phyloP scores from a whole-genome alignment of 2,329 filamentous ascomycete species.

The Fusarium foetens region DNA sequence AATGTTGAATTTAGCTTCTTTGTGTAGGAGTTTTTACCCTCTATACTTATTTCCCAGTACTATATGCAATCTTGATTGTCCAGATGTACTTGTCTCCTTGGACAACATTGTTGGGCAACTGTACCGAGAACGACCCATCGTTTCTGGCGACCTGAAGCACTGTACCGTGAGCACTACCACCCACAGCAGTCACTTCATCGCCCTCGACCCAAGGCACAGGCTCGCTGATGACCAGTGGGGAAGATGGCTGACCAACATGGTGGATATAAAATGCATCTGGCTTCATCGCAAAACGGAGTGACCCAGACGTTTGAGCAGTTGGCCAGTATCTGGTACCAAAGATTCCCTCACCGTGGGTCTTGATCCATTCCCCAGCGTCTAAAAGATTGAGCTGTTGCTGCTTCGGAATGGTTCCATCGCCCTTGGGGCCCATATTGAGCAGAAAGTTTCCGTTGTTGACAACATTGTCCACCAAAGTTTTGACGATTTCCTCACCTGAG shows the following conservation, averaged over 20 bases:
- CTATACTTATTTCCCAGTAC: background rate
- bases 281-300: background rate
- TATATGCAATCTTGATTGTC: background rate
- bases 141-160: rapidly evolving
- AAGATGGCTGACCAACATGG: background rate
- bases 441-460: background rate
- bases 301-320: background rate
- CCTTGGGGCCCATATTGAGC: background rate
- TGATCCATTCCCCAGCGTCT: background rate
- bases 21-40: too few relatives aligned
- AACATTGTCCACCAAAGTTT: background rate
- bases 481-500: background rate
- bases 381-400: background rate
- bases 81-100: background rate
- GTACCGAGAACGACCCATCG: background rate
- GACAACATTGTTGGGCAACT: background rate
- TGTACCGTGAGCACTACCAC: background rate
- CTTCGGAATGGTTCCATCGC: background rate
- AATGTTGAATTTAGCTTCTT: background rate
- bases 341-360: rapidly evolving
- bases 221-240: background rate
- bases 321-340: background rate
- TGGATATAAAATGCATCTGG: background rate
- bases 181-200: background rate
- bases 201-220: background rate